A percentile compares a stretch with the other conserved stretches of the same genome.
These are phyloP conservation scores for Hibiscus syriacus DNA, from an alignment of 345 rosid species.

Conservation along the genomic window DNA sequence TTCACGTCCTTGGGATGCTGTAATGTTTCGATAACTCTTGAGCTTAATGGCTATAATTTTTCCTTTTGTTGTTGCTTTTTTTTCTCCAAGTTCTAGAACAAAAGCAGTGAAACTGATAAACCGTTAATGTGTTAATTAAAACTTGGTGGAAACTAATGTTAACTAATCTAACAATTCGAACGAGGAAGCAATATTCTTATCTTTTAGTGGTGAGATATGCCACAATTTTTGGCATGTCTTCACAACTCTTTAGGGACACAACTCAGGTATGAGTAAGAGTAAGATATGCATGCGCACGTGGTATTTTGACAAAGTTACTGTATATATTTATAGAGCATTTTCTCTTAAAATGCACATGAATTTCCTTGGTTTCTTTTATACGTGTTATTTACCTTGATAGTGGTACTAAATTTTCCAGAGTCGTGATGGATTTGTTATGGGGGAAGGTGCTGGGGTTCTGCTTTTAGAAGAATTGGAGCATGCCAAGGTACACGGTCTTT, in stretches of 20 bases:
- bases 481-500: constrained; percentile 53
- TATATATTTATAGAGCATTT: neutral
- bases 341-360: neutral
- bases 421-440: constrained; percentile 99
- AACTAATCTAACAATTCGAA: neutral
- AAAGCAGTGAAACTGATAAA: neutral
- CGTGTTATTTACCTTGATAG: neutral
- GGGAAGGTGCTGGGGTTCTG: too few species aligned
- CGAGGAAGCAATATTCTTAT: neutral
- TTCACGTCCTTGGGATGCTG: constrained; percentile 97
- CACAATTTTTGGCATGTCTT: neutral
- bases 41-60: neutral
- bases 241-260: neutral
- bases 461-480: too few species aligned
- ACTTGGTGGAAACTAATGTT: neutral
- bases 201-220: neutral
- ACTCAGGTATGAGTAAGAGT: neutral
- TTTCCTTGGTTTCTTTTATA: neutral
- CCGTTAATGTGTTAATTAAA: neutral
- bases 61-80: neutral
- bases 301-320: neutral
- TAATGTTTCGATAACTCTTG: constrained; percentile 20
- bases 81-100: neutral
- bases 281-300: neutral
- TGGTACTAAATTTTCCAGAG: constrained; percentile 30